These are phyloP conservation scores for Plasmodium berghei DNA, from an alignment of 169 alveolate species.

Conservation along the genomic window DNA sequence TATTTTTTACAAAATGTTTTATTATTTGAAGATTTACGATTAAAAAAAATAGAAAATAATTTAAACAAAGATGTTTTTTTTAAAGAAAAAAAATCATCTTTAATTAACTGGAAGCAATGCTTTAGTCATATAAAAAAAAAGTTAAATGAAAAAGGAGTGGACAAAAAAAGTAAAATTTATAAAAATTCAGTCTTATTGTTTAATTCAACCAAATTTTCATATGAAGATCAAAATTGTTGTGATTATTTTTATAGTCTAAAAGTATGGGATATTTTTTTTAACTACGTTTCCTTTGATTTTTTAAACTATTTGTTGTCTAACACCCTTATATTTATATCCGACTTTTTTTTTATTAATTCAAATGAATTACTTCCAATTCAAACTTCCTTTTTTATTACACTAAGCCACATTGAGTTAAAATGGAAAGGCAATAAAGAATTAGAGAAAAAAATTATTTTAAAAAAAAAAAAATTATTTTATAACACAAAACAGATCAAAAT, in stretches of 20 bases:
- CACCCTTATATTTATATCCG: conserved; percentile 67
- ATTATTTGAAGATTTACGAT: conserved; percentile 43
- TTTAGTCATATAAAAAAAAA: conserved; percentile 58
- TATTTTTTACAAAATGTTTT: conserved; percentile 75
- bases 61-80: conserved; percentile 37
- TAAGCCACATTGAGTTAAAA: conserved; percentile 44
- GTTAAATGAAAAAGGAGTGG: conserved; percentile 64
- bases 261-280: conserved; percentile 67
- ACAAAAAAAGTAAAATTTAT: conserved; percentile 50
- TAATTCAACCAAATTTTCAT: conserved; percentile 70
- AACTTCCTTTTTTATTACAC: conserved; percentile 20
- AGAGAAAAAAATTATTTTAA: conserved; percentile 23
- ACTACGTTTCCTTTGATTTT: conserved; percentile 71
- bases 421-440: conserved; percentile 16
- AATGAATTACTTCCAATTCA: conserved; percentile 4
- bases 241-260: conserved; percentile 58
- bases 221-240: conserved; percentile 74
- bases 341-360: conserved; percentile 32
- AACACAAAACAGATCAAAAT: conserved; percentile 33
- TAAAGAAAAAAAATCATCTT: conserved; percentile 34
- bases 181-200: conserved; percentile 53
- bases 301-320: conserved; percentile 68
- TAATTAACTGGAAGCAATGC: conserved; percentile 53
- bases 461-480: conserved; percentile 31
- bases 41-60: conserved; percentile 44